Evolutionary conservation across 2,329 filamentous ascomycete species (phyloP), one percentile per base, ranked within the genome.

Genomic region (Clarireedia sp.): DNA sequence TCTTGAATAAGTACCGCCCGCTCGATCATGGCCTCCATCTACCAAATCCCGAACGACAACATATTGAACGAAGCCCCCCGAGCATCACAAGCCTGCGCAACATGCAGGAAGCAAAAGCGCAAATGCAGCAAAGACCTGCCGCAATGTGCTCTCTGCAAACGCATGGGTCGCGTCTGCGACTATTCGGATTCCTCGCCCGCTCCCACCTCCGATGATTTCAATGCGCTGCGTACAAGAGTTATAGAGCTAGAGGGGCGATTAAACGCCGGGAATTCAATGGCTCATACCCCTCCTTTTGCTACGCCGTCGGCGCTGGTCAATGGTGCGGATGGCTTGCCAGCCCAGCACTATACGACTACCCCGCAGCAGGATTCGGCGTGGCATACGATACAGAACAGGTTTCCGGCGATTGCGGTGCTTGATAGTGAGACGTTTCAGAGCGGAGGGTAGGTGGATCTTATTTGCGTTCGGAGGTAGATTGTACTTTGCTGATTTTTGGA

Each of bases 51-150:
- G 9, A 14, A 26, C 14, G 43, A 26, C 19, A 46, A 16, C 43
- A 14, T 46, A 56, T 59, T 40, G 54, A 56, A 8, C 61, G 50
- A 23, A 70, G 66, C 29, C 29, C 29, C 29, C 8, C 29, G 29
- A 54, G 72, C 74, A 17, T 59, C 65, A 16, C 72, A 74, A 64
- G 74, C 74, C 55, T 77, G 74, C 60, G 59, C 69, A 44, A 67
- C 72, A 29, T 77, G 74, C 62, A 67, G 71, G 37, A 73, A 71
- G 58, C 73, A 79, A 64, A 80, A 80, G 67, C 69, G 77, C 44
- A 75, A 73, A 69, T 80, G 78, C 63, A 73, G 77, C 70, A 80
- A 79, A 66, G 62, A 60, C 4, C 60, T 79, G 1, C 78, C 78
- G 14, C 63, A 67, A 16, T 80, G 78, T 63, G 66, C 70, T 2